Conservation (phyloP, 768 basidiomycete species). For the Mycena filopes region DNA sequence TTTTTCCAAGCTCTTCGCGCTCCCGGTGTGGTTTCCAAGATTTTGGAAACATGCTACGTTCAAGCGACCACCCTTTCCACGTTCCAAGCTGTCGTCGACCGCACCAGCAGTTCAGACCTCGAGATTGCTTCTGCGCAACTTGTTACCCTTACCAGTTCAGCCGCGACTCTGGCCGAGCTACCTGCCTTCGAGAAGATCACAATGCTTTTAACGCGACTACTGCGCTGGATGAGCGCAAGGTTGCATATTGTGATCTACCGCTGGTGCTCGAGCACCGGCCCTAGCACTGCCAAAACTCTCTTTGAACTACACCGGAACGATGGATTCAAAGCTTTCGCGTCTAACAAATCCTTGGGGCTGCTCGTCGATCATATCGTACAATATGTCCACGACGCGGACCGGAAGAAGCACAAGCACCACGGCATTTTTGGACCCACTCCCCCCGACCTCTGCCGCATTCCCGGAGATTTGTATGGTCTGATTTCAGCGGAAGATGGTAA, state of each 20-base stretch:
- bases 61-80: not conserved
- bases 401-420: not conserved
- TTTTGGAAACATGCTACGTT: not conserved
- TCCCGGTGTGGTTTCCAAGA: not conserved
- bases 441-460: not conserved
- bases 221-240: not conserved
- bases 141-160: not conserved
- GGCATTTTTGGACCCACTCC: not conserved
- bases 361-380: conserved; percentile 7
- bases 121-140: not conserved
- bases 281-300: not conserved
- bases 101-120: not conserved
- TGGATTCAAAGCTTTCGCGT: not conserved
- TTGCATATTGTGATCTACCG: conserved; percentile 2
- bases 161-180: not conserved
- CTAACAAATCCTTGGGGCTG: not conserved
- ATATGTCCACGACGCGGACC: not conserved
- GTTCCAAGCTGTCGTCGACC: not conserved
- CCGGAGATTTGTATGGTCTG: conserved; percentile 1
- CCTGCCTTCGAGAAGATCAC: not conserved
- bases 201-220: not conserved
- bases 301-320: conserved; percentile 1
- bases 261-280: conserved; percentile 3
- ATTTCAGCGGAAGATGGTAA: not conserved
- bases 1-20: not conserved